Evolutionary conservation across 1,284 basidiomycete genomes (phyloP).

Genomic region (Boletus sp.): DNA sequence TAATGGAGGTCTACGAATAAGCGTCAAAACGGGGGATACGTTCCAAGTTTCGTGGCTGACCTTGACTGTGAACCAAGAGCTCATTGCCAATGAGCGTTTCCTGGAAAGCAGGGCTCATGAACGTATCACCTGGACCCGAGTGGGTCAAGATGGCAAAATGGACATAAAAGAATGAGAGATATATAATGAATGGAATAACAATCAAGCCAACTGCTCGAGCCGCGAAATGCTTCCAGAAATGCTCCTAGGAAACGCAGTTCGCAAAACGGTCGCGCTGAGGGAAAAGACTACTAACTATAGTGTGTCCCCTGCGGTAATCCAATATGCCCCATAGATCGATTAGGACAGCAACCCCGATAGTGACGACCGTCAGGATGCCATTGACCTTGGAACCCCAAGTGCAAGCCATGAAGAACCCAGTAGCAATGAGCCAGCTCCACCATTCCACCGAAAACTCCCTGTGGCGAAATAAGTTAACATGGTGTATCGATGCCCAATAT

Average conservation of each 20-base stretch:
- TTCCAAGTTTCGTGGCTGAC: slow-evolving; percentile 39
- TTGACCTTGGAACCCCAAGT: slow-evolving; percentile 99
- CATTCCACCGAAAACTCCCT: slow-evolving; percentile 85
- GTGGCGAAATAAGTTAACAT: not conserved
- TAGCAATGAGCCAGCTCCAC: slow-evolving; percentile 94
- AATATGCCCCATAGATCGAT: slow-evolving; percentile 95
- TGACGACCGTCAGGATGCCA: slow-evolving; percentile 87
- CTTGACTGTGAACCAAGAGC: slow-evolving; percentile 84
- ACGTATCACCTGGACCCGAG: slow-evolving; percentile 90
- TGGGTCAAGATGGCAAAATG: slow-evolving; percentile 91
- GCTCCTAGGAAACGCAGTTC: slow-evolving; percentile 52
- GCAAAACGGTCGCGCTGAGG: not conserved
- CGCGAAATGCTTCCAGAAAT: slow-evolving; percentile 86
- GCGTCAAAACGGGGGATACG: slow-evolving; percentile 6
- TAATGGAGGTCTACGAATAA: slow-evolving; percentile 79
- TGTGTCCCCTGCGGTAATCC: slow-evolving; percentile 79
- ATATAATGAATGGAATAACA: slow-evolving; percentile 81
- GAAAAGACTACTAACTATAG: slow-evolving; percentile 60
- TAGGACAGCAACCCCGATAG: slow-evolving; percentile 87
- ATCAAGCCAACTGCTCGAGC: slow-evolving; percentile 89
- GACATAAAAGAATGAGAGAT: slow-evolving; percentile 94
- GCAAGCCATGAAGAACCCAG: slow-evolving; percentile 91
- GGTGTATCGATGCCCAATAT: not conserved
- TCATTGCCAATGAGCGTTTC: slow-evolving; percentile 93
- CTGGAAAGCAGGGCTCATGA: slow-evolving; percentile 98